A percentile compares a stretch with the other conserved stretches of the same genome.
phyloP scores from a whole-genome alignment of 805 yeast genomes.

The Brettanomyces anomalus region DNA sequence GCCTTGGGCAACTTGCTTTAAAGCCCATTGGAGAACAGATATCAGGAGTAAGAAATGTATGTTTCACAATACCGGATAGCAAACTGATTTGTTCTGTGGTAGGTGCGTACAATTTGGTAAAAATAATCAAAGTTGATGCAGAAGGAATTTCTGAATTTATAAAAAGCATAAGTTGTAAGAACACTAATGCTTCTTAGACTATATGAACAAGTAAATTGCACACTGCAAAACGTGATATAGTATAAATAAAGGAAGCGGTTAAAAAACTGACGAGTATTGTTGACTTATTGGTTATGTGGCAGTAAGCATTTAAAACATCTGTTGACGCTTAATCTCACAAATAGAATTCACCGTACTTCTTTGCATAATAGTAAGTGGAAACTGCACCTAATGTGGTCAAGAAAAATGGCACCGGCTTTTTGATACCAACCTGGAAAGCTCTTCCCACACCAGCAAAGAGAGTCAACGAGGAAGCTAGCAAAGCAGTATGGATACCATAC shows the following conservation, averaged over 20 bases:
- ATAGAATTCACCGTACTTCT: conserved; percentile 6
- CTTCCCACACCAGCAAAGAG: conserved; percentile 68
- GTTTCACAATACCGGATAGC: conserved; percentile 4
- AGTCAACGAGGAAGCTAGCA: conserved; percentile 60
- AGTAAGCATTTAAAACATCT: too few species aligned
- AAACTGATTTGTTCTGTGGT: conserved; percentile 9
- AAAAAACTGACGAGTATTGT: too few species aligned
- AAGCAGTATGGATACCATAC: conserved; percentile 73
- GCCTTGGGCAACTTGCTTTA: conserved; percentile 19
- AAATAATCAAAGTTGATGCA: too few species aligned
- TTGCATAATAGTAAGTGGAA: conserved; percentile 52
- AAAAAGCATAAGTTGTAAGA: too few species aligned
- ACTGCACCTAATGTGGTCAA: conserved; percentile 55
- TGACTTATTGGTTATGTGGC: too few species aligned
- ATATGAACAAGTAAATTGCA: too few species aligned
- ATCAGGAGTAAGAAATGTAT: conserved; percentile 3
- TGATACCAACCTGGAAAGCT: conserved; percentile 27
- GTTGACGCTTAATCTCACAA: conserved; percentile 2
- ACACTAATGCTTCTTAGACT: too few species aligned
- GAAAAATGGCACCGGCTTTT: conserved; percentile 66
- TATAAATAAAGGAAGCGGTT: too few species aligned
- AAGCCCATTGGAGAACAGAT: conserved; percentile 9
- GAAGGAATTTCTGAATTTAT: too few species aligned
- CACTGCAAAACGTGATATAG: too few species aligned
- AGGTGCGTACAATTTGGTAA: not conserved